Conservation (phyloP, 2,329 filamentous ascomycete genomes). For the Teratosphaeria zuluensis region DNA sequence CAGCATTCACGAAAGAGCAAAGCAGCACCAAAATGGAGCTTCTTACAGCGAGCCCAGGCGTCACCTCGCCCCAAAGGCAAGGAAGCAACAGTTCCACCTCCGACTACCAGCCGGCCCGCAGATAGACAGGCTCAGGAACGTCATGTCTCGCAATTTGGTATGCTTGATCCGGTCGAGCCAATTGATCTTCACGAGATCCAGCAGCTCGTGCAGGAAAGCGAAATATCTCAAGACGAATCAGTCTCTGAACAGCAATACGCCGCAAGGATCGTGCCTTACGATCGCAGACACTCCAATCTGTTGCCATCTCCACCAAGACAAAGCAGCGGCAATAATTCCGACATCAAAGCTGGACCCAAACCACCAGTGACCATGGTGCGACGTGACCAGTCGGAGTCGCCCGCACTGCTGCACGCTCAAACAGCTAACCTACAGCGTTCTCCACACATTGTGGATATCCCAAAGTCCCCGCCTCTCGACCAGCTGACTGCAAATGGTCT, state of each 20-base stretch:
- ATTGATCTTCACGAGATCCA: conserved; percentile 38
- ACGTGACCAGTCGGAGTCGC: conserved; percentile 16
- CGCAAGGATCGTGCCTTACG: conserved; percentile 16
- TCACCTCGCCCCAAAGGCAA: conserved; percentile 27
- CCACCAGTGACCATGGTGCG: conserved; percentile 13
- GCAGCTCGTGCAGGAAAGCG: conserved; percentile 35
- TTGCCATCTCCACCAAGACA: conserved; percentile 17
- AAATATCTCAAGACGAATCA: conserved; percentile 14
- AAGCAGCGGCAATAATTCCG: conserved; percentile 2
- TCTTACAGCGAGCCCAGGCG: conserved; percentile 45
- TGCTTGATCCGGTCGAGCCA: conserved; percentile 41
- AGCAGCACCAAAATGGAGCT: conserved; percentile 45
- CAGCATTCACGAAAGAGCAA: conserved; percentile 10
- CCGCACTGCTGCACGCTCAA: conserved; percentile 16
- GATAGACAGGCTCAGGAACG: neutral
- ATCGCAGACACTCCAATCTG: conserved; percentile 15
- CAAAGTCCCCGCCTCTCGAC: conserved; percentile 2
- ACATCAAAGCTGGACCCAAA: conserved; percentile 5
- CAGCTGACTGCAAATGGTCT: neutral
- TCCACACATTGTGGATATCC: conserved; percentile 13
- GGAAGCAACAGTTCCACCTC: conserved; percentile 2
- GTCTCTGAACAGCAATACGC: conserved; percentile 5
- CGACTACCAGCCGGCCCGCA: neutral
- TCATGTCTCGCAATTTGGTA: conserved; percentile 44
- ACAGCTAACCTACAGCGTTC: conserved; percentile 10